phyloP scores from a whole-genome alignment of 106 monocot species.

The Xerophyta viscosa region DNA sequence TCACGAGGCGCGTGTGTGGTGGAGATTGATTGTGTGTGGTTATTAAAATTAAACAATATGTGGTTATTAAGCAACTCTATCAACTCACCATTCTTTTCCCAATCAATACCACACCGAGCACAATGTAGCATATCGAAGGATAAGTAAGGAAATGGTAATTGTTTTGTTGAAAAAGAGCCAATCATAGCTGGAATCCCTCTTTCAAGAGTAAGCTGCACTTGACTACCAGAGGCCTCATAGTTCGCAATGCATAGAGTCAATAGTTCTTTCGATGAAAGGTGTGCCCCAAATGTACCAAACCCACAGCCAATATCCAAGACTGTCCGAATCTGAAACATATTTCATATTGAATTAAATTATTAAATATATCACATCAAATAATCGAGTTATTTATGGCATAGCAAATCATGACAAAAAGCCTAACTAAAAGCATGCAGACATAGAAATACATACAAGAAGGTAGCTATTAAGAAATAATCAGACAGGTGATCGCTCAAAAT shows the following conservation, averaged over 20 bases:
- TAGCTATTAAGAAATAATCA: too few relatives aligned
- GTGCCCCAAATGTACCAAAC: constrained; percentile 93
- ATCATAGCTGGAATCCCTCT: constrained; percentile 95
- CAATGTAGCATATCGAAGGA: constrained; percentile 97
- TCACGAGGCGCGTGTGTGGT: too few relatives aligned
- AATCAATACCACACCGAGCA: constrained; percentile 73
- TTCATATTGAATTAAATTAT: too few relatives aligned
- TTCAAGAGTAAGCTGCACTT: constrained; percentile 93
- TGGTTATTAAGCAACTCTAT: too few relatives aligned
- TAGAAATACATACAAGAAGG: too few relatives aligned
- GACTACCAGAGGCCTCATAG: constrained; percentile 87
- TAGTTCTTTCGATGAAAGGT: constrained; percentile 72
- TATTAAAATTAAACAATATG: too few relatives aligned
- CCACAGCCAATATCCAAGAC: constrained; percentile 95
- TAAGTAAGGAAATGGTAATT: constrained; percentile 75
- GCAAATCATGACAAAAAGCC: too few relatives aligned
- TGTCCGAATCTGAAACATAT: constrained; percentile 60
- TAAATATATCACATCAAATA: too few relatives aligned
- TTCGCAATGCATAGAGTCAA: constrained; percentile 87
- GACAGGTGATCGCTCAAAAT: too few relatives aligned
- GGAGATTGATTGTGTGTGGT: too few relatives aligned
- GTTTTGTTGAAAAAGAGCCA: constrained; percentile 66
- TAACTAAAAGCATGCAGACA: too few relatives aligned
- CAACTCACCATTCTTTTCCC: constrained; percentile 74
- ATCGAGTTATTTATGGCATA: too few relatives aligned